phyloP scores from a whole-genome alignment of 352 stramenopile species.

The Globisporangium solare region DNA sequence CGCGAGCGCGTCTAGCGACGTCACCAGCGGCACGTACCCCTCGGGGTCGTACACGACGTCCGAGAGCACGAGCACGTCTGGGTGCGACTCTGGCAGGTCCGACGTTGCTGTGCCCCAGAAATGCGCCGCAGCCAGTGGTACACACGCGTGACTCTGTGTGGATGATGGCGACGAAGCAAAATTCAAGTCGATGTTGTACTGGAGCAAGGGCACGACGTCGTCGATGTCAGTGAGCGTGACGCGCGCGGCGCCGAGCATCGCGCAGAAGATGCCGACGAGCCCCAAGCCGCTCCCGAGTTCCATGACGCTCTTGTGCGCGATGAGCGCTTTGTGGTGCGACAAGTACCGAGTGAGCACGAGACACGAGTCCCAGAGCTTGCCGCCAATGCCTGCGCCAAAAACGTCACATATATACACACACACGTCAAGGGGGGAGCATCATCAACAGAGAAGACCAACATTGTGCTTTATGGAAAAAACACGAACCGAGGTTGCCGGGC shows the following conservation, averaged over 20 bases:
- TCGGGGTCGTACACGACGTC: conserved; percentile 81
- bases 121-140: conserved; percentile 31
- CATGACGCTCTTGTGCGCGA: conserved; percentile 43
- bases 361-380: conserved; percentile 83
- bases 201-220: conserved; percentile 65
- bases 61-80: conserved; percentile 69
- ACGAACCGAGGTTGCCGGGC: conserved; percentile 56
- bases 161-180: conserved; percentile 15
- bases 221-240: conserved; percentile 75
- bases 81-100: conserved; percentile 25
- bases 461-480: neutral
- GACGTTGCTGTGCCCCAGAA: conserved; percentile 48
- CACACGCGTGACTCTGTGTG: neutral
- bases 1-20: conserved; percentile 44
- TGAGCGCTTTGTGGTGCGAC: conserved; percentile 26
- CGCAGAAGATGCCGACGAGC: conserved; percentile 72
- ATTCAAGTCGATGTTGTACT: conserved; percentile 78
- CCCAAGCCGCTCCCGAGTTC: conserved; percentile 74
- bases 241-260: conserved; percentile 38
- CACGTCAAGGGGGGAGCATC: too few relatives aligned
- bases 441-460: neutral
- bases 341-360: conserved; percentile 71
- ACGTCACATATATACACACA: conserved; percentile 14
- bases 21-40: conserved; percentile 61
- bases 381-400: conserved; percentile 45